Conservation (phyloP, 1,139 yeast genomes). For the Arxiozyma telluris region DNA sequence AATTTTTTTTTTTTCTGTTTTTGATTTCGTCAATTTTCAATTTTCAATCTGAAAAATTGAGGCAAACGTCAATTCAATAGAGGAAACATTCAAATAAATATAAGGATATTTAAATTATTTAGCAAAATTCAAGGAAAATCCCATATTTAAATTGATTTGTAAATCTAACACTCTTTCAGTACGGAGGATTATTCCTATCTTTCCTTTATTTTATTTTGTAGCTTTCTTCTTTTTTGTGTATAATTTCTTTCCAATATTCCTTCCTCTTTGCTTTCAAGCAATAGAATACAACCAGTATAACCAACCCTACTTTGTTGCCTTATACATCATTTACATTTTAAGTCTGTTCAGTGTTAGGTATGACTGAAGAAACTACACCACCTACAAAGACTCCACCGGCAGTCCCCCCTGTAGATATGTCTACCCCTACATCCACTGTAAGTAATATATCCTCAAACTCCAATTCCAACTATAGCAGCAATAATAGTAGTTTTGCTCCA, state of each 20-base stretch:
- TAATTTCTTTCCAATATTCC: too few relatives aligned
- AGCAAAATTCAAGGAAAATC: neutral
- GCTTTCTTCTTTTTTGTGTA: neutral
- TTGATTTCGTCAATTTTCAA: too few relatives aligned
- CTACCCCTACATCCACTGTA: neutral
- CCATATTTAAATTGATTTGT: neutral
- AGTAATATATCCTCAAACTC: neutral
- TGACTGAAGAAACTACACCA: constrained; percentile 1
- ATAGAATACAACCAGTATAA: too few relatives aligned
- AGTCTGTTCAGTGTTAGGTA: neutral
- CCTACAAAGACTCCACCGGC: neutral
- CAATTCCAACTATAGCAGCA: neutral
- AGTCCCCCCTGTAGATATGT: neutral
- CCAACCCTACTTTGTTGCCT: neutral
- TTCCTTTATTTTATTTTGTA: too few relatives aligned
- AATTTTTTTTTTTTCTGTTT: too few relatives aligned
- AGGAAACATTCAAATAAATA: neutral
- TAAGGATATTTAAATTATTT: neutral
- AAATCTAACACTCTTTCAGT: too few relatives aligned
- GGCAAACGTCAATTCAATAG: neutral
- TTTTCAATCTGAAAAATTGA: too few relatives aligned
- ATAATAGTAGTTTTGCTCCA: neutral
- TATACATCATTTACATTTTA: neutral
- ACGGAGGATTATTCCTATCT: neutral
- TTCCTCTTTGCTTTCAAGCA: neutral